Conservation (phyloP, 129 eudicot genomes). For the Centrapalus pauciflorus region DNA sequence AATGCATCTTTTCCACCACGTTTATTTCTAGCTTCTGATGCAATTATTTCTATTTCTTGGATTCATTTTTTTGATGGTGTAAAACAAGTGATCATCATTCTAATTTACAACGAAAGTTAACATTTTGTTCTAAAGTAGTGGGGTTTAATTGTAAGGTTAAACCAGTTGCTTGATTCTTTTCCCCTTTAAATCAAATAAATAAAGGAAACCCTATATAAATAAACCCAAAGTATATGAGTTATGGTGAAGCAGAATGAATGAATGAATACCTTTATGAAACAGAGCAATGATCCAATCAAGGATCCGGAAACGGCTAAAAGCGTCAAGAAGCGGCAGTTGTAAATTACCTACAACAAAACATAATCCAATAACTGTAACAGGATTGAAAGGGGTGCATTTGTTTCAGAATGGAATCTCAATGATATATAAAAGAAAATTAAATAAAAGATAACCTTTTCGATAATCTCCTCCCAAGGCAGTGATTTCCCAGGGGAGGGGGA, state of each 20-base stretch:
- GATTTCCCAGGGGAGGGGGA: slow-evolving; percentile 23
- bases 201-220: neutral
- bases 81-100: too few species aligned
- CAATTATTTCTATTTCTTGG: too few species aligned
- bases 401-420: neutral
- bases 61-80: too few species aligned
- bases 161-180: too few species aligned
- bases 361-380: neutral
- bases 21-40: too few species aligned
- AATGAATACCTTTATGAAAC: slow-evolving; percentile 66
- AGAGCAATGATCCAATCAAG: slow-evolving; percentile 64
- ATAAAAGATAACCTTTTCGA: slow-evolving; percentile 52
- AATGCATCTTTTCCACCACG: too few species aligned
- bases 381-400: neutral
- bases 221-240: too few species aligned
- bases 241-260: too few species aligned
- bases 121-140: too few species aligned
- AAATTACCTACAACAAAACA: slow-evolving; percentile 45
- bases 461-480: slow-evolving; percentile 38
- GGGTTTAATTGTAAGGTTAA: too few species aligned
- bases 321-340: slow-evolving; percentile 64
- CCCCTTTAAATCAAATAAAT: neutral
- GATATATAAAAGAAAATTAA: neutral
- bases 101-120: too few species aligned
- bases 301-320: slow-evolving; percentile 79